These are phyloP conservation scores for Pichia manshurica DNA, from an alignment of 805 yeast species.

Conservation along the genomic window DNA sequence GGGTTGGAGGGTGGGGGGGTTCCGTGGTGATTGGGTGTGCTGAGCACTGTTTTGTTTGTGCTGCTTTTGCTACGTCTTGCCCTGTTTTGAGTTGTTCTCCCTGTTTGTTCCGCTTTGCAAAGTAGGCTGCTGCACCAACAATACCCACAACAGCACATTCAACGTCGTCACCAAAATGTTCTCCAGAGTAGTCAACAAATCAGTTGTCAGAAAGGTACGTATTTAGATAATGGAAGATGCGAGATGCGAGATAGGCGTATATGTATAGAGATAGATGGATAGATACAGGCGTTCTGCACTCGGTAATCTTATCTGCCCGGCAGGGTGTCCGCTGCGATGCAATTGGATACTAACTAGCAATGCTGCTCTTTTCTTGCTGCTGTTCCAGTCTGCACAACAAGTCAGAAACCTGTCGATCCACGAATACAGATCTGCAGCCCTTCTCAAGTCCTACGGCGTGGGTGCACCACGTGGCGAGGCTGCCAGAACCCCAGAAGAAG, in stretches of 20 bases:
- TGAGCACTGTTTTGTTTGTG: background rate
- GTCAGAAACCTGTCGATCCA: slow-evolving; percentile 81
- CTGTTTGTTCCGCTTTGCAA: background rate
- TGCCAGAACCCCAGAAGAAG: slow-evolving; percentile 85
- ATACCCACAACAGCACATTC: background rate
- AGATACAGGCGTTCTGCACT: too few relatives aligned
- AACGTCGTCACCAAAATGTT: slow-evolving; percentile 15
- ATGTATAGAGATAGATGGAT: too few relatives aligned
- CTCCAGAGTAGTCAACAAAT: slow-evolving; percentile 20
- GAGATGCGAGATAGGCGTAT: too few relatives aligned
- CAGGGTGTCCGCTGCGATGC: too few relatives aligned
- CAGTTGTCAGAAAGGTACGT: slow-evolving; percentile 18
- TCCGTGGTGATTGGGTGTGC: background rate
- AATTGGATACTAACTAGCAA: background rate
- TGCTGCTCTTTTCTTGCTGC: background rate
- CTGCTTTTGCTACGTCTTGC: background rate
- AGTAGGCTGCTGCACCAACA: too few relatives aligned
- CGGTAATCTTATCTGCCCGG: too few relatives aligned
- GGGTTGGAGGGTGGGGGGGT: background rate
- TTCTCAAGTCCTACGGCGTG: slow-evolving; percentile 75
- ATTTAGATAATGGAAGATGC: background rate
- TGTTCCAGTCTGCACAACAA: slow-evolving; percentile 19
- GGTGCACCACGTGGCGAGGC: slow-evolving; percentile 90
- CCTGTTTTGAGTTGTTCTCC: background rate
- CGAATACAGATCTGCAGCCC: slow-evolving; percentile 90